These are phyloP conservation scores for Coniella lustricola DNA, from an alignment of 2,329 filamentous ascomycete species.

Conservation along the genomic window DNA sequence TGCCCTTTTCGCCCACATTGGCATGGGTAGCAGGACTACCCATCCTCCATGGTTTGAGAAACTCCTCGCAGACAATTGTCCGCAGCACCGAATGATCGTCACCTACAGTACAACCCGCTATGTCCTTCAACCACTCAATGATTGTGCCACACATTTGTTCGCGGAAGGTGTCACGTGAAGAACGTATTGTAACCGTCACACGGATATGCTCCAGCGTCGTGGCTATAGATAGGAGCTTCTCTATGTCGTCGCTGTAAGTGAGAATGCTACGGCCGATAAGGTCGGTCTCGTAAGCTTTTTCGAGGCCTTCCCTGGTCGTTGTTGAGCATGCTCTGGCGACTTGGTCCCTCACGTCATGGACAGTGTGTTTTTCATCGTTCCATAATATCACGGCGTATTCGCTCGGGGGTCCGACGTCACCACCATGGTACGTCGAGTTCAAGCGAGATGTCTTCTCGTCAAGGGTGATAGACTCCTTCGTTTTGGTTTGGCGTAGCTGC, in stretches of 20 bases:
- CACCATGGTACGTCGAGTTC: conserved; percentile 65
- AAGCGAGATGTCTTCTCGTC: conserved; percentile 79
- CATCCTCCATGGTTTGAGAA: conserved; percentile 78
- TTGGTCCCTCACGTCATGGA: conserved; percentile 83
- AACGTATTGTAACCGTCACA: conserved; percentile 89
- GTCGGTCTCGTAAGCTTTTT: conserved; percentile 82
- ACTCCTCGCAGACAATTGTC: conserved; percentile 80
- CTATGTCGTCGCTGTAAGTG: conserved; percentile 65
- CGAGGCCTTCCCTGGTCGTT: conserved; percentile 58
- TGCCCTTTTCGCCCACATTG: conserved; percentile 66
- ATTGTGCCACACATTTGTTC: conserved; percentile 99
- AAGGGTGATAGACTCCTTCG: conserved; percentile 67
- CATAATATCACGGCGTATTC: conserved; percentile 85
- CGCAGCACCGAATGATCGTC: conserved; percentile 72
- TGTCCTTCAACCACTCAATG: conserved; percentile 91
- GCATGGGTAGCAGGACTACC: conserved; percentile 80
- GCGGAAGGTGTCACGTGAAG: conserved; percentile 87
- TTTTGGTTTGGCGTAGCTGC: conserved; percentile 81
- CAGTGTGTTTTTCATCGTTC: conserved; percentile 99
- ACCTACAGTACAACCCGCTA: conserved; percentile 80
- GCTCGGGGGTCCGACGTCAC: conserved; percentile 56
- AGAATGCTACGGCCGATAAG: conserved; percentile 81
- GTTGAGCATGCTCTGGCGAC: conserved; percentile 83
- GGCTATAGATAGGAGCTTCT: conserved; percentile 68
- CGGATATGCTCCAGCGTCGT: conserved; percentile 91